A percentile compares a stretch with the other conserved stretches of the same genome.
These are phyloP conservation scores for Blastobotrys muscicola DNA, from an alignment of 805 yeast species.

Conservation along the genomic window DNA sequence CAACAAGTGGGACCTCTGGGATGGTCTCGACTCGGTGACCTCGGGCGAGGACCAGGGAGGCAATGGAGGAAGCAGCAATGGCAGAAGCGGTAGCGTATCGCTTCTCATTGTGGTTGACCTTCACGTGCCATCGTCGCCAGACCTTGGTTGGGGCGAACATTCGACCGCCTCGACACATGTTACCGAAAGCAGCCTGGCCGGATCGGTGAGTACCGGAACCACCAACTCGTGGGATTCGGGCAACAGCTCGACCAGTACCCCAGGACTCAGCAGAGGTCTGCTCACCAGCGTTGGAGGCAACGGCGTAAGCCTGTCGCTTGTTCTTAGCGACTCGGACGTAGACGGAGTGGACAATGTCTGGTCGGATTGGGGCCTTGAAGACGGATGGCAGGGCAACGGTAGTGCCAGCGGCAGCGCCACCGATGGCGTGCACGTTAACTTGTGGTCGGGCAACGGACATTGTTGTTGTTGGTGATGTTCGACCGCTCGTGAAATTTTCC, in stretches of 20 bases:
- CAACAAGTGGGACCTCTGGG: conserved; percentile 97
- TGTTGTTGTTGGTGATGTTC: conserved; percentile 14
- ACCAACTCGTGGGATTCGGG: conserved; percentile 99
- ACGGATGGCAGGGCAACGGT: conserved; percentile 95
- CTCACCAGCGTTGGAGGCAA: conserved; percentile 98
- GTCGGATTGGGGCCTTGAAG: conserved; percentile 99
- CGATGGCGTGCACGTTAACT: conserved; percentile 84
- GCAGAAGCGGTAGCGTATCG: conserved; percentile 99
- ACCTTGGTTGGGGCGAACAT: conserved; percentile 99
- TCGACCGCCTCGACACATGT: conserved; percentile 99
- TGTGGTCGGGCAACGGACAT: conserved; percentile 79
- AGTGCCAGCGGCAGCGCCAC: conserved; percentile 79
- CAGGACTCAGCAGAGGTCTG: conserved; percentile 99
- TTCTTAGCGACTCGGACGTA: conserved; percentile 98
- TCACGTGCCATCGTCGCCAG: conserved; percentile 99
- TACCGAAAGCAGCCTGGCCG: conserved; percentile 99
- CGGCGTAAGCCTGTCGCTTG: conserved; percentile 99
- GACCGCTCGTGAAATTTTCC: too few species aligned
- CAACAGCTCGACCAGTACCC: conserved; percentile 99
- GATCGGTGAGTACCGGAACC: conserved; percentile 99
- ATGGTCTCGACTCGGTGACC: conserved; percentile 99
- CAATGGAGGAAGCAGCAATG: conserved; percentile 97
- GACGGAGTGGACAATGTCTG: conserved; percentile 98
- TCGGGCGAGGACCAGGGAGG: conserved; percentile 97
- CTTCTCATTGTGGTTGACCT: conserved; percentile 99